A percentile compares a stretch with the other conserved stretches of the same genome.
phyloP scores from a whole-genome alignment of 805 yeast species.

The Huiozyma naganishii region DNA sequence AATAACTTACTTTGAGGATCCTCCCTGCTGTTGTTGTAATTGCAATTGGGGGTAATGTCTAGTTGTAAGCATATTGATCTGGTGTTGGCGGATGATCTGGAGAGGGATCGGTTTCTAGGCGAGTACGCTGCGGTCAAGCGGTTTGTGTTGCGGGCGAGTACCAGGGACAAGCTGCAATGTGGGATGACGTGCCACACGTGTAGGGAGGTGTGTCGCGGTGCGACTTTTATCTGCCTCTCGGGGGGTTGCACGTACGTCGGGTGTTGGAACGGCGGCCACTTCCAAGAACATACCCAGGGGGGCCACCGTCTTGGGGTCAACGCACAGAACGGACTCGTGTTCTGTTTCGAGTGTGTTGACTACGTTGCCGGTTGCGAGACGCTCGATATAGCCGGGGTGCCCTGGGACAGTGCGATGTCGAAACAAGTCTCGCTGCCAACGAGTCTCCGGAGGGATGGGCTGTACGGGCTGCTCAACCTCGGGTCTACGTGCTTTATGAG shows the following conservation, averaged over 20 bases:
- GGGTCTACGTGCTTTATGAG: slow-evolving; percentile 98
- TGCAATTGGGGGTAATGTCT: slow-evolving; percentile 14
- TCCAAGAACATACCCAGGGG: slow-evolving; percentile 35
- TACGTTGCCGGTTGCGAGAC: slow-evolving; percentile 48
- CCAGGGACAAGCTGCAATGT: slow-evolving; percentile 11
- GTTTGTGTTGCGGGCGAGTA: slow-evolving; percentile 13
- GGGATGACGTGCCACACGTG: slow-evolving; percentile 19
- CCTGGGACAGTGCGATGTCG: slow-evolving; percentile 18
- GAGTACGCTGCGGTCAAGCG: slow-evolving; percentile 9
- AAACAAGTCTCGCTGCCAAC: slow-evolving; percentile 17
- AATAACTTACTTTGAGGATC: no score
- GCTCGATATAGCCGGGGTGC: slow-evolving; percentile 24
- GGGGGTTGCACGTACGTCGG: slow-evolving; percentile 56
- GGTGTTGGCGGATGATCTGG: slow-evolving; percentile 25
- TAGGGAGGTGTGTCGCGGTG: slow-evolving; percentile 9
- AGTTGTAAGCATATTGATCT: slow-evolving; percentile 23
- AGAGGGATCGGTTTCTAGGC: slow-evolving; percentile 20
- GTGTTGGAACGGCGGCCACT: slow-evolving; percentile 44
- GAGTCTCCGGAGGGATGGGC: slow-evolving; percentile 55
- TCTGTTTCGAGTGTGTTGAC: slow-evolving; percentile 71
- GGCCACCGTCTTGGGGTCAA: slow-evolving; percentile 60
- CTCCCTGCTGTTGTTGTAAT: no score
- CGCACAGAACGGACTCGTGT: slow-evolving; percentile 53
- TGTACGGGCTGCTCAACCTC: slow-evolving; percentile 82
- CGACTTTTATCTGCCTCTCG: slow-evolving; percentile 55